Evolutionary conservation across 2,329 filamentous ascomycete species (phyloP), one percentile per base, ranked within the genome.

Genomic region (Penicillium rolfsii): DNA sequence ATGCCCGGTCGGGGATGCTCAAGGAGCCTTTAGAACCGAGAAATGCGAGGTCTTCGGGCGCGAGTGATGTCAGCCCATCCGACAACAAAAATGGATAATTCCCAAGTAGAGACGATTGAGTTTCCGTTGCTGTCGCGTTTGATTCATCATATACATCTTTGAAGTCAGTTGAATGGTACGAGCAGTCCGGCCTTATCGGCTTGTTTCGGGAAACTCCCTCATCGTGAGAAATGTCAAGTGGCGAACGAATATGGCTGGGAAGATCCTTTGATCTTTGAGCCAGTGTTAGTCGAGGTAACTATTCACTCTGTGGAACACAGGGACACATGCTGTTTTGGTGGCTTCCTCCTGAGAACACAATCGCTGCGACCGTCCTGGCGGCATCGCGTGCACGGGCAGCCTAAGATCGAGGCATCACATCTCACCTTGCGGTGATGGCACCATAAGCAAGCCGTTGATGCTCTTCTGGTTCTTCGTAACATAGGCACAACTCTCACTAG

Each of bases 321-420:
- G 8, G 30, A n/a, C 12, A 52, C 30, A 52, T 61, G 64, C 64
- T 59, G 64, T 38, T 64, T 66, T 28, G 64, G 58, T 24, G 59
- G 79, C 73, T 55, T 82, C 69, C 64, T 78, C 78, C 66, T 64
- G 26, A 71, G 57, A 19, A 64, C 48, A 55, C 70, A 71, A 19
- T 69, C 58, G 0, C 74, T 75, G 64, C 83, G 81, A 60, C 79
- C 80, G 64, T 84, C 81, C 57, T 83, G 79, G 49, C 81, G 81
- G 67, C 81, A 84, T 58, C 83, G 83, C 74, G 83, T 83, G 71
- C 80, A 84, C 7, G 82, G 82, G 50, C 64, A 67, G n/a, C 71
- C 73, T 7, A 67, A 58, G 22, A 73, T 71, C 1, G 72, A 71
- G 19, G 71, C 69, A 62, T 74, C 71, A 49, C 73, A 72, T 43